Percentiles rank a stretch among this genome's conserved stretches.
Conservation (phyloP, 805 yeast genomes). For the Ogataea ganodermae region DNA sequence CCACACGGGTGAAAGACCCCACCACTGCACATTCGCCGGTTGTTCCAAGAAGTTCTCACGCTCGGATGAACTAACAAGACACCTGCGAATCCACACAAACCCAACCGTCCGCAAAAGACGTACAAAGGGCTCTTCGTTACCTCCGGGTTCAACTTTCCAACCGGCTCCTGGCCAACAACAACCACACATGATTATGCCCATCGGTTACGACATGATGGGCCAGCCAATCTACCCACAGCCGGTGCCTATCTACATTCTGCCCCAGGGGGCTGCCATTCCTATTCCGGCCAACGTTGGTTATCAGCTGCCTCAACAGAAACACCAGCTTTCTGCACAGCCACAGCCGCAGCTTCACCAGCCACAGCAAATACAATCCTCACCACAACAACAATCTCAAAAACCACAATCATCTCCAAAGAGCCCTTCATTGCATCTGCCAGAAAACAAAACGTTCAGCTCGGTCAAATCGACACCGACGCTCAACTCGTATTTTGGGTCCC, state of each 20-base stretch:
- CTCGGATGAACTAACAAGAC: constrained; percentile 84
- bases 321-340: constrained; percentile 12
- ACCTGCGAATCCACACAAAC: constrained; percentile 74
- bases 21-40: constrained; percentile 80
- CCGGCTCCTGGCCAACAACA: constrained; percentile 14
- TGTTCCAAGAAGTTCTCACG: constrained; percentile 80
- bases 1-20: constrained; percentile 93
- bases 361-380: constrained; percentile 7
- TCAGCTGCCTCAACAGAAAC: constrained; percentile 7
- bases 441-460: constrained; percentile 17
- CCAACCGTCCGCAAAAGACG: constrained; percentile 39
- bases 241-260: constrained; percentile 19
- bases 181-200: constrained; percentile 29
- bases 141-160: constrained; percentile 17
- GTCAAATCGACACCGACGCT: constrained; percentile 29
- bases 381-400: constrained; percentile 8
- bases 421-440: constrained; percentile 15
- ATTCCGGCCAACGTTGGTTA: constrained; percentile 24
- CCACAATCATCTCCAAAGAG: constrained; percentile 18
- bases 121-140: constrained; percentile 27
- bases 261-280: constrained; percentile 20
- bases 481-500: constrained; percentile 20
- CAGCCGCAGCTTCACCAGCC: constrained; percentile 6
- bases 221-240: constrained; percentile 35
- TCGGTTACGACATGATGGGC: constrained; percentile 35